These are phyloP conservation scores for Microsporum audouinii DNA, from an alignment of 2,329 filamentous ascomycete species.

Conservation along the genomic window DNA sequence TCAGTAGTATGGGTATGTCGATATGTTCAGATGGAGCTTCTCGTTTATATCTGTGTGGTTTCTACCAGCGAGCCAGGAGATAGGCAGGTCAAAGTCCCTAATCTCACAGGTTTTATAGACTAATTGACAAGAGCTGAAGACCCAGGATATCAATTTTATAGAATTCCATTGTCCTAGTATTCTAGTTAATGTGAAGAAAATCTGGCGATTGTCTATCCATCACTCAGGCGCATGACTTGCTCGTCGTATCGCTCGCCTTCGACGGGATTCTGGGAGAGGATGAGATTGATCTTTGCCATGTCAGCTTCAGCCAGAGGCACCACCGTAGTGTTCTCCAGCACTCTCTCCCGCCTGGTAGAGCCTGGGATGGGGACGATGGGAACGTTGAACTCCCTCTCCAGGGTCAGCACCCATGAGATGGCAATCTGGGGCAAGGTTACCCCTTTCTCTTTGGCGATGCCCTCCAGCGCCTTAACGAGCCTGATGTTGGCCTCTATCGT, in stretches of 20 bases:
- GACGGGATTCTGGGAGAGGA: background rate
- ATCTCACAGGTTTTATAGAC: too few relatives aligned
- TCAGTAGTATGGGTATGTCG: too few relatives aligned
- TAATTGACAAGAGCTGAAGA: too few relatives aligned
- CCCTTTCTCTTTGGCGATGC: slow-evolving; percentile 36
- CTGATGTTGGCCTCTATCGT: slow-evolving; percentile 39
- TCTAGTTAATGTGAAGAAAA: background rate
- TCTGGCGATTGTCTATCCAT: background rate
- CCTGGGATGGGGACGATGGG: slow-evolving; percentile 20
- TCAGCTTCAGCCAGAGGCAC: slow-evolving; percentile 1
- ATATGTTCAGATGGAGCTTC: too few relatives aligned
- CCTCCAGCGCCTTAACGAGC: slow-evolving; percentile 37
- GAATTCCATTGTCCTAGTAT: background rate
- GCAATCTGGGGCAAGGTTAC: slow-evolving; percentile 38
- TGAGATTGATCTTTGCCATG: background rate
- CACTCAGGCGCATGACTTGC: slow-evolving; percentile 1
- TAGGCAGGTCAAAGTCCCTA: too few relatives aligned
- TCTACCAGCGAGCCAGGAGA: too few relatives aligned
- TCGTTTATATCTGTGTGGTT: too few relatives aligned
- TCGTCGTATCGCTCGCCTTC: slow-evolving; percentile 3
- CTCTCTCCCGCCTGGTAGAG: slow-evolving; percentile 16
- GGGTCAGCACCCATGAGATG: slow-evolving; percentile 38
- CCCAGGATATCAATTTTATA: too few relatives aligned
- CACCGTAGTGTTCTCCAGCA: slow-evolving; percentile 1
- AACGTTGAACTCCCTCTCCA: slow-evolving; percentile 22